Percentiles rank a stretch among this genome's conserved stretches.
These are phyloP conservation scores for Pseudogymnoascus sp. DNA, from an alignment of 2,329 filamentous ascomycete species.

Conservation along the genomic window DNA sequence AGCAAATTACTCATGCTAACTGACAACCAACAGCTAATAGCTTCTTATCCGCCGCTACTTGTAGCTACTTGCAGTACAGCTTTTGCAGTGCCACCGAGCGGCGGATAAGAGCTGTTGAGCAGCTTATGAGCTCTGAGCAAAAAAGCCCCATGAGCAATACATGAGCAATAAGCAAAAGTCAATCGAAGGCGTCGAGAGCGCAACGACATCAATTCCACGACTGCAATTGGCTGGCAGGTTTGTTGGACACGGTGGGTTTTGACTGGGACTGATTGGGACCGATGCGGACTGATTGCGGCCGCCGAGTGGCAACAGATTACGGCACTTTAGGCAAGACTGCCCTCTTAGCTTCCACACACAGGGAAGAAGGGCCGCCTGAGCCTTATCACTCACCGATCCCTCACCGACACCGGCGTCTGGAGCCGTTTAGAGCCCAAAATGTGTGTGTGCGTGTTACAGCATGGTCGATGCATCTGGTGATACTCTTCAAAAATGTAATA, in stretches of 20 bases:
- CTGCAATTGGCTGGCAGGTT: not conserved
- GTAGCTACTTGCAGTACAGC: slow-evolving; percentile 1
- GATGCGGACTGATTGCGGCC: slow-evolving; percentile 1
- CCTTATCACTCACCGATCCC: slow-evolving; percentile 5
- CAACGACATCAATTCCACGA: not conserved
- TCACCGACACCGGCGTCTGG: slow-evolving; percentile 3
- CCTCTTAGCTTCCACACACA: not conserved
- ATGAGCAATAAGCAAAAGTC: slow-evolving; percentile 7
- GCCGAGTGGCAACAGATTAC: slow-evolving; percentile 1
- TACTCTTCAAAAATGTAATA: slow-evolving; percentile 7
- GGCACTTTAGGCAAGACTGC: not conserved
- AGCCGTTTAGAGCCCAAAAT: not conserved
- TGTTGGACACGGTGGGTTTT: not conserved
- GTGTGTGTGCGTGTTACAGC: not conserved
- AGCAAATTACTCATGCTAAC: not conserved
- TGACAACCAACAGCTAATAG: not conserved
- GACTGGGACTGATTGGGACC: slow-evolving; percentile 4
- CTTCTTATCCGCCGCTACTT: slow-evolving; percentile 9
- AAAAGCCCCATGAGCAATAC: not conserved
- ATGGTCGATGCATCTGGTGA: not conserved
- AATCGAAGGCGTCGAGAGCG: not conserved
- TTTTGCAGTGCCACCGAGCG: not conserved
- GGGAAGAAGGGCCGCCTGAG: slow-evolving; percentile 8
- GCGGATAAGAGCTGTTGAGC: slow-evolving; percentile 2
- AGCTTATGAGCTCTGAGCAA: slow-evolving; percentile 2